phyloP scores from a whole-genome alignment of 208 protist species.

The Wallacemonas sp. region DNA sequence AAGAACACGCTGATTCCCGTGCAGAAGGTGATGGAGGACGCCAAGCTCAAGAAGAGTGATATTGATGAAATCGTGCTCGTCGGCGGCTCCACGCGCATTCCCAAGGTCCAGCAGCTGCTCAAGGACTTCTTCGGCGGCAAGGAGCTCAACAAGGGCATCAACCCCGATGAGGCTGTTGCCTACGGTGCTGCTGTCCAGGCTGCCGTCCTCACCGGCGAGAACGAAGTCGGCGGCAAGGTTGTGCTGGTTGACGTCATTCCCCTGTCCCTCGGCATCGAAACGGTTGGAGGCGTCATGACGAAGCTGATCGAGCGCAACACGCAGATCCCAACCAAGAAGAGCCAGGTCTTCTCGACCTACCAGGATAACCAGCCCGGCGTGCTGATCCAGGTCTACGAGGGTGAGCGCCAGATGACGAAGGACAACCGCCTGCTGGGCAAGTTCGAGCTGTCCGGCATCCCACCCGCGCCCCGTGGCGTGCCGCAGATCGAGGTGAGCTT shows the following conservation, averaged over 20 bases:
- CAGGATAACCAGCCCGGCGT: constrained; percentile 86
- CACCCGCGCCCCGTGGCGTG: constrained; percentile 94
- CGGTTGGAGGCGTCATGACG: constrained; percentile 93
- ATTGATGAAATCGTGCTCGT: constrained; percentile 98
- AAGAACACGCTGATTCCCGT: constrained; percentile 95
- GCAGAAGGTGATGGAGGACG: constrained; percentile 94
- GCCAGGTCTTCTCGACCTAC: constrained; percentile 65
- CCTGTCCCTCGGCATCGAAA: constrained; percentile 93
- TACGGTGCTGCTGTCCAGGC: constrained; percentile 98
- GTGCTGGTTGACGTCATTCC: constrained; percentile 90
- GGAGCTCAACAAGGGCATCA: constrained; percentile 96
- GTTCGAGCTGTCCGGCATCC: constrained; percentile 97
- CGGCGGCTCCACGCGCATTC: constrained; percentile 95
- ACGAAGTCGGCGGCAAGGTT: constrained; percentile 74
- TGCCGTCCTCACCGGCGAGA: constrained; percentile 90
- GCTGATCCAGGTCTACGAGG: constrained; percentile 95
- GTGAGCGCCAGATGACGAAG: constrained; percentile 98
- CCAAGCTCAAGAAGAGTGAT: constrained; percentile 93
- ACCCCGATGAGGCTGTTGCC: constrained; percentile 99
- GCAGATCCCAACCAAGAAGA: constrained; percentile 62
- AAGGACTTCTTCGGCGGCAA: constrained; percentile 98
- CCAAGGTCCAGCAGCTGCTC: constrained; percentile 97
- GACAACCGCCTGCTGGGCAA: constrained; percentile 98
- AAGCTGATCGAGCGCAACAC: constrained; percentile 70
- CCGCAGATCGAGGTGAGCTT: constrained; percentile 98